Evolutionary conservation across 169 alveolate genomes (phyloP).

Genomic region (Plasmodium sp.): DNA sequence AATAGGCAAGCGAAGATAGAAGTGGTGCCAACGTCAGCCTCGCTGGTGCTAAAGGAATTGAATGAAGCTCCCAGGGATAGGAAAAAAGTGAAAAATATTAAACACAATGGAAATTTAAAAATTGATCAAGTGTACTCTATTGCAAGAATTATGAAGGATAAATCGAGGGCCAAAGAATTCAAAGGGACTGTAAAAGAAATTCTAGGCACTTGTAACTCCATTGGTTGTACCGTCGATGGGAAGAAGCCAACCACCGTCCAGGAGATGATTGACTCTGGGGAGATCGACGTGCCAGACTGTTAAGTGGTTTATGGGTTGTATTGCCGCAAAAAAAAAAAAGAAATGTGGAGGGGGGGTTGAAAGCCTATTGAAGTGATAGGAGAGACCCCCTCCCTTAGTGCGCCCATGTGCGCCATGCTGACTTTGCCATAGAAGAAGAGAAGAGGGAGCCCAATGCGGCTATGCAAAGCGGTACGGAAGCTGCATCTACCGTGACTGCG

Average conservation of each 20-base stretch:
- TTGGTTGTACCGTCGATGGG: conserved; percentile 98
- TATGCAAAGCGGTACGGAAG: not conserved
- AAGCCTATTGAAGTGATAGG: not conserved
- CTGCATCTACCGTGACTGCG: not conserved
- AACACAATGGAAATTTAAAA: conserved; percentile 97
- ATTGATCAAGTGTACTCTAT: conserved; percentile 93
- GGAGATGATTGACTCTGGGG: conserved; percentile 91
- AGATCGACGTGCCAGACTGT: conserved; percentile 88
- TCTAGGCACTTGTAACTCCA: conserved; percentile 96
- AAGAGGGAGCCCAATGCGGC: not conserved
- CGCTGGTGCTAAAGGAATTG: conserved; percentile 94
- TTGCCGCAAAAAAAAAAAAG: not conserved
- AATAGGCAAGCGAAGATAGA: conserved; percentile 94
- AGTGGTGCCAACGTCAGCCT: conserved; percentile 97
- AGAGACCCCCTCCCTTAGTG: not conserved
- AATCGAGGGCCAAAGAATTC: conserved; percentile 92
- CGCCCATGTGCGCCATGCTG: not conserved
- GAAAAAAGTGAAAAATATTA: conserved; percentile 95
- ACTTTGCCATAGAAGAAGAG: not conserved
- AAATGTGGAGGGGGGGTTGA: not conserved
- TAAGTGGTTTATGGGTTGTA: not conserved
- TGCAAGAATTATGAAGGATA: conserved; percentile 94
- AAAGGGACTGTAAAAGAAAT: conserved; percentile 97
- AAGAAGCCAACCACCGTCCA: conserved; percentile 94
- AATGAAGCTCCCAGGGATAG: conserved; percentile 97